phyloP scores from a whole-genome alignment of 805 yeast species.

The Wickerhamiella siamensis region DNA sequence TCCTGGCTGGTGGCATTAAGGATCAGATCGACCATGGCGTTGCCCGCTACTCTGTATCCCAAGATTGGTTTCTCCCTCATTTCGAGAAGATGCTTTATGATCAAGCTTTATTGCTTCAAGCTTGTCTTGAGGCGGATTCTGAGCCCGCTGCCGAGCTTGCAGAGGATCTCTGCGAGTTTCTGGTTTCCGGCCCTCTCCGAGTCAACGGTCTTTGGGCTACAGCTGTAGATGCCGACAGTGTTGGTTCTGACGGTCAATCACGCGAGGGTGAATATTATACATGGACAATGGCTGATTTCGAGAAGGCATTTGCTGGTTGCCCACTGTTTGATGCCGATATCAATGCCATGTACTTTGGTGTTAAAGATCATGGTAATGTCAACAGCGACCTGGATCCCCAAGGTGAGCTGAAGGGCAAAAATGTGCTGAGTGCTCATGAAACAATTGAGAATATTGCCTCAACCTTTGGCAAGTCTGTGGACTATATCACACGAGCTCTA shows the following conservation, averaged over 20 bases:
- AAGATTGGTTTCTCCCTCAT: constrained; percentile 29
- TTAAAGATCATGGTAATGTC: constrained; percentile 27
- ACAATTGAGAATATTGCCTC: constrained; percentile 20
- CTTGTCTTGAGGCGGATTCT: constrained; percentile 17
- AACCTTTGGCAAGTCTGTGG: constrained; percentile 22
- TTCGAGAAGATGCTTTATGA: constrained; percentile 29
- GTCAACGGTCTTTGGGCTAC: constrained; percentile 21
- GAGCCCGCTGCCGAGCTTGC: constrained; percentile 11
- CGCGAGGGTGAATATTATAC: constrained; percentile 25
- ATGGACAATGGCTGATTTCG: constrained; percentile 26
- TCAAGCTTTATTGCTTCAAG: constrained; percentile 25
- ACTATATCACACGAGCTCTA: constrained; percentile 16
- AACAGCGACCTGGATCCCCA: constrained; percentile 23
- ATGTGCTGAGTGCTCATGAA: constrained; percentile 22
- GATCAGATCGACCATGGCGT: constrained; percentile 28
- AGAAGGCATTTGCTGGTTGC: constrained; percentile 17
- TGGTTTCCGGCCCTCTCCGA: constrained; percentile 12
- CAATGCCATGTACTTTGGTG: constrained; percentile 25
- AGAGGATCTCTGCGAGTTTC: constrained; percentile 10
- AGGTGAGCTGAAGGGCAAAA: constrained; percentile 21
- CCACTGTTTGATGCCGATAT: constrained; percentile 23
- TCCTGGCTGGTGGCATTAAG: constrained; percentile 26
- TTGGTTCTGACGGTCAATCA: constrained; percentile 13
- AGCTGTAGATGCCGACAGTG: constrained; percentile 26
- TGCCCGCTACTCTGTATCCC: constrained; percentile 26